These are phyloP conservation scores for Rhizomucor pusillus DNA, from an alignment of 371 early-diverging fungal species.

Conservation along the genomic window DNA sequence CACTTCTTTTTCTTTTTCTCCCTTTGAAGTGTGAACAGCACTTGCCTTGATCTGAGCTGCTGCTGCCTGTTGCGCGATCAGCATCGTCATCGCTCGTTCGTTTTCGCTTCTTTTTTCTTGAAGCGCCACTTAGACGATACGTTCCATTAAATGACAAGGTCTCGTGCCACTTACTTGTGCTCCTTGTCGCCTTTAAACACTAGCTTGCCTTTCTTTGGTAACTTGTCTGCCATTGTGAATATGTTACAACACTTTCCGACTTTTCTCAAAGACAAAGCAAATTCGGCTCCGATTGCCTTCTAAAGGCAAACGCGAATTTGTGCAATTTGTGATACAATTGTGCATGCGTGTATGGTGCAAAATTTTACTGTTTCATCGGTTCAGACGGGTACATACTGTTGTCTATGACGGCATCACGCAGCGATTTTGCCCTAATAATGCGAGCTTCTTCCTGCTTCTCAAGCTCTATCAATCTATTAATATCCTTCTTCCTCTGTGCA, in stretches of 20 bases:
- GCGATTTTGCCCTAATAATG: background rate
- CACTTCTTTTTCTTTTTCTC: background rate
- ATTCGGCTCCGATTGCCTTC: no score
- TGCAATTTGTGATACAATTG: no score
- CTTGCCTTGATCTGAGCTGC: slow-evolving; percentile 39
- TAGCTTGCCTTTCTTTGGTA: slow-evolving; percentile 43
- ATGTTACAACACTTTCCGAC: no score
- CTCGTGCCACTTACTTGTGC: slow-evolving; percentile 29
- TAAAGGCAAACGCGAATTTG: no score
- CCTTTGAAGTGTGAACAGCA: background rate
- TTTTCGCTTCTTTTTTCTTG: slow-evolving; percentile 65
- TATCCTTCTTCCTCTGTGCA: slow-evolving; percentile 29
- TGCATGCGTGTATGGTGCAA: no score
- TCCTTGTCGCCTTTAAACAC: slow-evolving; percentile 60
- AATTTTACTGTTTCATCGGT: no score
- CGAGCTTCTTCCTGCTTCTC: slow-evolving; percentile 8
- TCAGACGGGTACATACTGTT: background rate
- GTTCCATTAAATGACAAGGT: background rate
- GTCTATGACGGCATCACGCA: background rate
- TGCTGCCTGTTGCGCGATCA: slow-evolving; percentile 25
- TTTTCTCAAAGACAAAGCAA: no score
- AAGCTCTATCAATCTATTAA: slow-evolving; percentile 21
- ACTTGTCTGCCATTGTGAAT: slow-evolving; percentile 2
- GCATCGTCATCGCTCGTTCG: slow-evolving; percentile 27
- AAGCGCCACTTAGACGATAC: background rate